phyloP scores from a whole-genome alignment of 1,139 yeast genomes.

The Pichia sp. region DNA sequence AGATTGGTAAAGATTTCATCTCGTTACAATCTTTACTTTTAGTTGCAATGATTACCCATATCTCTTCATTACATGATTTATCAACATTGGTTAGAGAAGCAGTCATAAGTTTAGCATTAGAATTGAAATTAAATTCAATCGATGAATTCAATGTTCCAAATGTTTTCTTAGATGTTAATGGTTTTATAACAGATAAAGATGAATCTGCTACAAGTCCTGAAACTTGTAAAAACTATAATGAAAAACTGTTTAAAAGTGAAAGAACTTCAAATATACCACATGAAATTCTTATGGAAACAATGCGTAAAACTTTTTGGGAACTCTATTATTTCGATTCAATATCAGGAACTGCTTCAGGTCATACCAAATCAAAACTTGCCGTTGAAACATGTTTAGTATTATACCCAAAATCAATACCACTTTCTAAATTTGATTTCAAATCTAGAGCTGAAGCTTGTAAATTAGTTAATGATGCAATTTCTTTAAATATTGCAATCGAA shows the following conservation, averaged over 20 bases:
- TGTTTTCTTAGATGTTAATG: slow-evolving; percentile 28
- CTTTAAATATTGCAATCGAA: slow-evolving; percentile 37
- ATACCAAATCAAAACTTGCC: slow-evolving; percentile 35
- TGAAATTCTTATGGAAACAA: slow-evolving; percentile 29
- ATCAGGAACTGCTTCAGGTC: slow-evolving; percentile 48
- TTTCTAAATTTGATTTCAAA: slow-evolving; percentile 36
- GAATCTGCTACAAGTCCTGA: slow-evolving; percentile 2
- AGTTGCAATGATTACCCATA: slow-evolving; percentile 37
- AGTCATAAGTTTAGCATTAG: slow-evolving; percentile 32
- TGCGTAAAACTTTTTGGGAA: slow-evolving; percentile 44
- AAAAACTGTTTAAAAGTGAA: slow-evolving; percentile 22
- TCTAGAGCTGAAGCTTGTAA: slow-evolving; percentile 41
- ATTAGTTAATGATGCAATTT: slow-evolving; percentile 41
- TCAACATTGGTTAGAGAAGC: slow-evolving; percentile 35
- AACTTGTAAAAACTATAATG: slow-evolving; percentile 9
- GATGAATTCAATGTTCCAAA: slow-evolving; percentile 27
- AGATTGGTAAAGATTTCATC: slow-evolving; percentile 35
- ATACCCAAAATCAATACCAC: slow-evolving; percentile 33
- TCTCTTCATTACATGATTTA: slow-evolving; percentile 40
- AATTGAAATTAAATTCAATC: slow-evolving; percentile 32
- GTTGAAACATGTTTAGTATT: slow-evolving; percentile 29
- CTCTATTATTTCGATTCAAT: slow-evolving; percentile 41
- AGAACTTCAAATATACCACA: slow-evolving; percentile 27
- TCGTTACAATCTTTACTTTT: slow-evolving; percentile 36
- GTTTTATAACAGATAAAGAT: slow-evolving; percentile 21